Evolutionary conservation across 495 filamentous ascomycete genomes (phyloP).

Genomic region (Penicillium psychrofluorescens): DNA sequence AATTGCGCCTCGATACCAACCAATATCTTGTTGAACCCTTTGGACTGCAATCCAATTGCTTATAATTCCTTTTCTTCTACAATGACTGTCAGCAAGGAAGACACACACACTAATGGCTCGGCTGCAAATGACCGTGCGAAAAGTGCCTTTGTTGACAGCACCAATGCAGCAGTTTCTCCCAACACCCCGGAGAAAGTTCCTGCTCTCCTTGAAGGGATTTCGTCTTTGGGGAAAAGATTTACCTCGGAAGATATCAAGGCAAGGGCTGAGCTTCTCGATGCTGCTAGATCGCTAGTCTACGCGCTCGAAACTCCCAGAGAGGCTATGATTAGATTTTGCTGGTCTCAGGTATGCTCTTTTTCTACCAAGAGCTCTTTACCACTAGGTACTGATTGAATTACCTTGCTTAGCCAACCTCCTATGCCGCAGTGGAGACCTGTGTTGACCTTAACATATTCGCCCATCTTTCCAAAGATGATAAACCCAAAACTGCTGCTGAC

Average conservation of each 20-base stretch:
- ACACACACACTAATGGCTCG: no score
- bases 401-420: constrained; percentile 11
- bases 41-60: no score
- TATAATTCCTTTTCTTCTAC: no score
- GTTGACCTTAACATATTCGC: constrained; percentile 28
- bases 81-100: no score
- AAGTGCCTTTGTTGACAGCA: constrained; percentile 5
- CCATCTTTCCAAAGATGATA: constrained; percentile 22
- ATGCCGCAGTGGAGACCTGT: constrained; percentile 24
- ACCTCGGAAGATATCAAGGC: constrained; percentile 7
- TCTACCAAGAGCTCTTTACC: not conserved
- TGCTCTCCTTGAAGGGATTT: constrained; percentile 16
- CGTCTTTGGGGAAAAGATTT: constrained; percentile 12
- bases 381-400: not conserved
- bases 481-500: constrained; percentile 19
- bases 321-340: constrained; percentile 33
- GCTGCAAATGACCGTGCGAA: not conserved
- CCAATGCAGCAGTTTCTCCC: constrained; percentile 12
- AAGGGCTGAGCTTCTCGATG: constrained; percentile 20
- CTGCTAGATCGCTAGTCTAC: constrained; percentile 22
- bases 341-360: constrained; percentile 22
- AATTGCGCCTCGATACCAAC: no score
- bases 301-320: constrained; percentile 35
- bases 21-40: no score
- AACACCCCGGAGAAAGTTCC: constrained; percentile 20